Evolutionary conservation across 192 early-diverging fungal species (phyloP), one percentile per base, ranked within the genome.

Genomic region (Phycomyces blakesleeanus): DNA sequence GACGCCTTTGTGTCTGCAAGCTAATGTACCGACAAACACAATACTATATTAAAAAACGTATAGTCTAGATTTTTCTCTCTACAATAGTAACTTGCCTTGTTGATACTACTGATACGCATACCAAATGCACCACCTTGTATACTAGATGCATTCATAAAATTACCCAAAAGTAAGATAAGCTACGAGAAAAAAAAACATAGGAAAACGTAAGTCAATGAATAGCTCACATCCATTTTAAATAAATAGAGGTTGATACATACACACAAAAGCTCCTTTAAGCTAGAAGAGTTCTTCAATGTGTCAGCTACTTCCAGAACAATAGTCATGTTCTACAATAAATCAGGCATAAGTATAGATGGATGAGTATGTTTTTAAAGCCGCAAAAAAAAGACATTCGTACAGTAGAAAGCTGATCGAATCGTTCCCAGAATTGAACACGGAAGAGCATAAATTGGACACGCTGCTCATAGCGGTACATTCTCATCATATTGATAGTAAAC

Each of bases 101-200:
- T 90, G 25, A 93, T 82, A 79, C 89, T 91, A 11, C 83, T 72
- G 60, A 93, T 89, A 70, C 84, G 87, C 58, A 91, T 87, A 5
- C 91, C 91, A 75, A 87, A 92, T 0, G 91, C 91, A 20, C 89
- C 90, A 25, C 91, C 91, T 55, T 90, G 85, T 67, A 87, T 78
- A 8, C 83, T 81, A 1, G 78, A 74, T 0, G 85, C 89, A 63
- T 93, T 93, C 91, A 93, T 93, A 70, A 83, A 93, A 71, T 93
- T 93, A 55, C 91, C 91, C 25, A 93, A 68, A 27, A 85, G 79
- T 41, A 93, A 72, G 53, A 91, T 85, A 41, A 91, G 53, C 79
- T 81, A 57, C 7, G 61, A 38, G 9, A 49, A 3, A 51, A 29
- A 8, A 51, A 39, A 40, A 37, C 22, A 5, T 22, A 24, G 27